A percentile compares a stretch with the other conserved stretches of the same genome.
Evolutionary conservation across 1,284 basidiomycete genomes (phyloP).

Genomic region (Puccinia polysora): DNA sequence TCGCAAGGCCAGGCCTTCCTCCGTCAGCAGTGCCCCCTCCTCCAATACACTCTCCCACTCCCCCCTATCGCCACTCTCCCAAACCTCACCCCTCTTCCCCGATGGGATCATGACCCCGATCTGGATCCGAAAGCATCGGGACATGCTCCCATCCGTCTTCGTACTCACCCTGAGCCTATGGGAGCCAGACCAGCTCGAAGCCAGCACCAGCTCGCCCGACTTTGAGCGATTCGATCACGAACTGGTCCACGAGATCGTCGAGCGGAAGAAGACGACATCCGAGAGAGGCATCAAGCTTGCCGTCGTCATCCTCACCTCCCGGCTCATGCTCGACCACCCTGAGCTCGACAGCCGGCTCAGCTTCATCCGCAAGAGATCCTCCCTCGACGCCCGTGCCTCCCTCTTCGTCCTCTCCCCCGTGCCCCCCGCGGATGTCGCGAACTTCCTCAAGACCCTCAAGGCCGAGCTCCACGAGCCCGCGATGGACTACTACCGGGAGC

Average conservation of each 20-base stretch:
- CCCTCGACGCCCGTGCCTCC: constrained; percentile 81
- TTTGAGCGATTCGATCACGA: constrained; percentile 62
- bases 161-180: constrained; percentile 79
- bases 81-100: constrained; percentile 74
- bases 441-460: constrained; percentile 79
- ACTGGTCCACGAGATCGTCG: constrained; percentile 70
- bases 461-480: constrained; percentile 80
- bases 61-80: constrained; percentile 51
- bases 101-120: constrained; percentile 94
- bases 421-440: constrained; percentile 68
- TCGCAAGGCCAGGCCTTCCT: constrained; percentile 63
- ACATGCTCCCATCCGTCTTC: constrained; percentile 84
- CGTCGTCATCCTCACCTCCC: constrained; percentile 83
- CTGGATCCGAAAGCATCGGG: constrained; percentile 92
- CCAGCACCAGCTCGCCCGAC: neutral
- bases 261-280: constrained; percentile 69
- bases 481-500: constrained; percentile 83
- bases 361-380: constrained; percentile 76
- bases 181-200: constrained; percentile 55
- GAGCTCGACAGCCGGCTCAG: constrained; percentile 75
- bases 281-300: constrained; percentile 90
- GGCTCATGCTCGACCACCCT: constrained; percentile 78
- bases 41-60: constrained; percentile 52
- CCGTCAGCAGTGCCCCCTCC: constrained; percentile 57
- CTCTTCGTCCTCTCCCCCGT: constrained; percentile 93